These are phyloP conservation scores for Oryza nivara DNA, from an alignment of 176 grass and related monocot species.

Conservation along the genomic window DNA sequence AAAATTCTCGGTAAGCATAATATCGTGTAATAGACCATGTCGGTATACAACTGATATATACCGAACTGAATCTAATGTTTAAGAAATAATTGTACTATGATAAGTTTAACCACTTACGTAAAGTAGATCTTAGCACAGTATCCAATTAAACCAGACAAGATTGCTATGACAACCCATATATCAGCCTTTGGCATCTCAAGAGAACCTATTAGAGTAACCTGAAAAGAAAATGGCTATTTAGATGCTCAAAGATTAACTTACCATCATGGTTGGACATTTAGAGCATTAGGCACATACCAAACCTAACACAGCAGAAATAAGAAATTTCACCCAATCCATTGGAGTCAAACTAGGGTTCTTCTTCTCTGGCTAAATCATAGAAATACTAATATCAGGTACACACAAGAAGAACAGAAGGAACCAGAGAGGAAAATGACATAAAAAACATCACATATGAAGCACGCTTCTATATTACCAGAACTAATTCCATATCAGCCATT, in stretches of 20 bases:
- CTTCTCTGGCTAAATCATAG: constrained; percentile 85
- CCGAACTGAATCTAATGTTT: not conserved
- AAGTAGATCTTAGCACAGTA: constrained; percentile 97
- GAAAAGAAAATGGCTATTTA: constrained; percentile 43
- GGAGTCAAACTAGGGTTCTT: constrained; percentile 97
- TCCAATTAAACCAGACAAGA: constrained; percentile 84
- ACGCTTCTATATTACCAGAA: constrained; percentile 63
- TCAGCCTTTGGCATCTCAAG: constrained; percentile 98
- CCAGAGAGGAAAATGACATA: not conserved
- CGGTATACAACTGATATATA: not conserved
- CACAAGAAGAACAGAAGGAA: constrained; percentile 16
- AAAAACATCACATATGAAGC: constrained; percentile 1
- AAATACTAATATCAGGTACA: constrained; percentile 24
- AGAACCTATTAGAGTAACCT: constrained; percentile 86
- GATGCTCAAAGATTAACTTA: constrained; percentile 30
- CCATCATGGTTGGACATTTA: constrained; percentile 13
- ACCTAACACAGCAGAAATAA: constrained; percentile 83
- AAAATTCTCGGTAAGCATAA: constrained; percentile 3
- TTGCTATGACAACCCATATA: constrained; percentile 76
- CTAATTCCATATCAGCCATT: constrained; percentile 97
- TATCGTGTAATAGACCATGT: not conserved
- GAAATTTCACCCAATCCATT: constrained; percentile 98
- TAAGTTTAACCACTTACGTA: constrained; percentile 55
- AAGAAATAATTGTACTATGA: not conserved
- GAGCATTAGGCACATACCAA: constrained; percentile 60